These are phyloP conservation scores for Canariomyces notabilis DNA, from an alignment of 2,329 filamentous ascomycete species.

Conservation along the genomic window DNA sequence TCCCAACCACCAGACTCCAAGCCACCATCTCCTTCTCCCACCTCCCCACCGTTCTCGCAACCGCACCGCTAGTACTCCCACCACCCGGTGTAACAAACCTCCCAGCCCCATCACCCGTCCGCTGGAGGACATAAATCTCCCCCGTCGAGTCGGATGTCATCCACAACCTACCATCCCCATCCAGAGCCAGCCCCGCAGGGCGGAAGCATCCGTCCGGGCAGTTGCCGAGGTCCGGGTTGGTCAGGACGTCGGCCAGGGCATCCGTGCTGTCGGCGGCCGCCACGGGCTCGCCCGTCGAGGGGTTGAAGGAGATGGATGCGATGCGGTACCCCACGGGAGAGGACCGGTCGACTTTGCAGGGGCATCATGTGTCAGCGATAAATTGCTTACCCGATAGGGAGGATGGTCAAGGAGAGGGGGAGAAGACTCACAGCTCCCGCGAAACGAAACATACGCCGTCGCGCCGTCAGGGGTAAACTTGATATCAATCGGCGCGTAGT, in stretches of 20 bases:
- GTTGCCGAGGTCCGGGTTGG: conserved; percentile 45
- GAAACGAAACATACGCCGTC: conserved; percentile 62
- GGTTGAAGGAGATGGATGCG: conserved; percentile 35
- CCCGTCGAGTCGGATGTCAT: conserved; percentile 58
- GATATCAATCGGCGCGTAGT: conserved; percentile 66
- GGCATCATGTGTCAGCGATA: too few relatives aligned
- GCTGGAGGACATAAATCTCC: conserved; percentile 54
- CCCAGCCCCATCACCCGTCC: conserved; percentile 2
- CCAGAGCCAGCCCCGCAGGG: conserved; percentile 52
- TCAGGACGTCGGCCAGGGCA: conserved; percentile 48
- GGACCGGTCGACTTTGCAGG: conserved; percentile 39
- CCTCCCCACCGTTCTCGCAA: background rate
- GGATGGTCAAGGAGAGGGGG: background rate
- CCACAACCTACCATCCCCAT: conserved; percentile 51
- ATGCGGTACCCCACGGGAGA: conserved; percentile 44
- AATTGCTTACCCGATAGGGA: too few relatives aligned
- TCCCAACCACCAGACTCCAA: background rate
- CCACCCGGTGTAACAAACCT: conserved; percentile 18
- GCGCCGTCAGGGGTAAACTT: conserved; percentile 56
- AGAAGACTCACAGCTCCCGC: conserved; percentile 57
- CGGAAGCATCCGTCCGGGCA: conserved; percentile 58
- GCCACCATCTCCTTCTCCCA: conserved; percentile 2
- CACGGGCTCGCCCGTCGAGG: conserved; percentile 36
- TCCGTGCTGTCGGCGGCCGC: conserved; percentile 38
- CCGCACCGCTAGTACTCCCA: background rate